Evolutionary conservation across 106 monocot genomes (phyloP), one percentile per base, ranked within the genome.

Genomic region (Apostasia shenzhenica): DNA sequence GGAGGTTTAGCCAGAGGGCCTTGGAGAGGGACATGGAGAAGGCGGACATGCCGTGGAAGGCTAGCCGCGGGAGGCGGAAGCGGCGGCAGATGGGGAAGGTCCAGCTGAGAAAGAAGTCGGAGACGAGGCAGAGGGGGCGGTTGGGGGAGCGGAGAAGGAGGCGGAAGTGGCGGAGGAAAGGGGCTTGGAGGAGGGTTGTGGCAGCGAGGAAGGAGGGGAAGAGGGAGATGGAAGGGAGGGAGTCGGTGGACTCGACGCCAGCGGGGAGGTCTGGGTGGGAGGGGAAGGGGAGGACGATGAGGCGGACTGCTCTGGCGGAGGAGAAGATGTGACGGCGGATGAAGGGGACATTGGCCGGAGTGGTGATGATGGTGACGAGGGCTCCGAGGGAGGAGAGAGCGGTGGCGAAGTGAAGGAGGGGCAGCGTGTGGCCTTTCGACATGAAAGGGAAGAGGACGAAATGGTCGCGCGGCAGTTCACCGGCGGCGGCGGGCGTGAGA

Each of bases 41-140:
- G 58, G n/a, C n/a, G 52, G 67, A 60, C 73, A 79, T 79, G 13
- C 73, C 73, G 61, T 73, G 61, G 54, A 67, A 79, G 8, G 51
- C 44, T 7, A 73, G 9, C 37, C 75, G 45, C 8, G 66, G 80
- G 1, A 80, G 54, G 14, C 56, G 63, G 47, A 80, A 41, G 13
- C 12, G 50, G 4, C 41, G 4, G 10, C 68, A 73, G 5, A 55
- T 63, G 38, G 65, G 55, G 4, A 42, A 11, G 5, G 77, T 77
- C 84, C 84, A 84, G 1, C 77, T 53, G 13, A 77, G 39, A 61
- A 84, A 84, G n/a, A 66, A 59, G 57, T 84, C 84, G 71, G 84
- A 73, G 66, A 84, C 48, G 37, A 84, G 37, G 80, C 59, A 76
- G 68, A 45, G 55, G 55, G 55, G 42, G 1, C 53, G 10, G 1